phyloP scores from a whole-genome alignment of 768 basidiomycete genomes.

The Harrya chromipes region DNA sequence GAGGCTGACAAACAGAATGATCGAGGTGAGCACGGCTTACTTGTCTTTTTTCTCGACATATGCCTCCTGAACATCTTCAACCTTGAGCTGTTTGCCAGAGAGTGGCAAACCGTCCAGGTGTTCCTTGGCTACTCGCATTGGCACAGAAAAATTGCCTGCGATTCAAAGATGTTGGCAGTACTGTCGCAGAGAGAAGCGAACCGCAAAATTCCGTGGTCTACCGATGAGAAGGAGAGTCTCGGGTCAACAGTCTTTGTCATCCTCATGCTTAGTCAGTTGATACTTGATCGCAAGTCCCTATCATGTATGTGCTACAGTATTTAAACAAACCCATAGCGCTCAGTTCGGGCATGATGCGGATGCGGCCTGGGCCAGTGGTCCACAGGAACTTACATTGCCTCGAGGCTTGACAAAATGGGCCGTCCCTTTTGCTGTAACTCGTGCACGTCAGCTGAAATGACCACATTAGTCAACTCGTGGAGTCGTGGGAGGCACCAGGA shows the following conservation, averaged over 20 bases:
- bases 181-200: neutral
- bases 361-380: too few species aligned
- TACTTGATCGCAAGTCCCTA: too few species aligned
- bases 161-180: neutral
- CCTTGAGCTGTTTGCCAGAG: constrained; percentile 39
- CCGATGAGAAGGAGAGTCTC: neutral
- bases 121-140: constrained; percentile 18
- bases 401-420: neutral
- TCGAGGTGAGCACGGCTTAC: constrained; percentile 40
- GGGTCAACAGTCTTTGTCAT: constrained; percentile 9
- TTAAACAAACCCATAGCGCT: too few species aligned
- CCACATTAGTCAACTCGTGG: neutral
- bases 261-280: constrained; percentile 22
- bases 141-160: constrained; percentile 2
- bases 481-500: neutral
- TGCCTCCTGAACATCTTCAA: constrained; percentile 71
- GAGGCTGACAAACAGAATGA: neutral
- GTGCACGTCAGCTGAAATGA: neutral
- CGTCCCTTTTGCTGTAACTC: too few species aligned
- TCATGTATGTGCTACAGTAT: too few species aligned
- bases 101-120: constrained; percentile 4
- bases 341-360: too few species aligned
- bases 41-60: constrained; percentile 74
- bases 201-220: neutral
- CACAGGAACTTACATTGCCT: too few species aligned